These are phyloP conservation scores for Tinospora cordifolia DNA, from an alignment of 164 flowering plant genomes.

Conservation along the genomic window DNA sequence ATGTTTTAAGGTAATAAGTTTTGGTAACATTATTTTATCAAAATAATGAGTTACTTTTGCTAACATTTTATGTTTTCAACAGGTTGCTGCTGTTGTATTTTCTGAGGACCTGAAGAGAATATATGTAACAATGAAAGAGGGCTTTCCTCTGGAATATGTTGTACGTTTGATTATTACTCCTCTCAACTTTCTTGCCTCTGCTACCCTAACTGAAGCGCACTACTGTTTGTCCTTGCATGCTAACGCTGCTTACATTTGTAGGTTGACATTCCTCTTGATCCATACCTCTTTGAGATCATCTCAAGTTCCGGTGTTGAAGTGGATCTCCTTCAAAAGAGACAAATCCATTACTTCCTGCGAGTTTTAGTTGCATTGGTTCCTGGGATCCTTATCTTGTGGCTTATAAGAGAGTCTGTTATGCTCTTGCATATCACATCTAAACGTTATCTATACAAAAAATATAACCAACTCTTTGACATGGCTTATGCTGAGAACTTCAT, in stretches of 20 bases:
- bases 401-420: conserved; percentile 71
- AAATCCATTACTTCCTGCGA: conserved; percentile 65
- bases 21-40: neutral
- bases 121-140: conserved; percentile 93
- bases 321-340: conserved; percentile 81
- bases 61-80: conserved; percentile 14
- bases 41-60: neutral
- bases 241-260: conserved; percentile 22
- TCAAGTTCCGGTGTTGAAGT: conserved; percentile 90
- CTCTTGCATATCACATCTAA: conserved; percentile 61
- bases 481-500: conserved; percentile 89
- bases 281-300: conserved; percentile 78
- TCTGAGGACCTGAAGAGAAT: conserved; percentile 85
- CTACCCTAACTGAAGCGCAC: neutral
- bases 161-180: conserved; percentile 39
- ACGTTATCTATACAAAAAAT: conserved; percentile 67
- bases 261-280: conserved; percentile 99
- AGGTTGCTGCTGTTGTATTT: conserved; percentile 96
- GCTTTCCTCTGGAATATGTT: conserved; percentile 84
- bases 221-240: neutral
- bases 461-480: conserved; percentile 83
- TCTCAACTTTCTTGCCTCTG: neutral
- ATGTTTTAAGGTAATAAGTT: neutral
- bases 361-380: conserved; percentile 68
- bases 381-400: conserved; percentile 70